Evolutionary conservation across 2,329 filamentous ascomycete genomes (phyloP).

Genomic region (Trichoderma sp.): DNA sequence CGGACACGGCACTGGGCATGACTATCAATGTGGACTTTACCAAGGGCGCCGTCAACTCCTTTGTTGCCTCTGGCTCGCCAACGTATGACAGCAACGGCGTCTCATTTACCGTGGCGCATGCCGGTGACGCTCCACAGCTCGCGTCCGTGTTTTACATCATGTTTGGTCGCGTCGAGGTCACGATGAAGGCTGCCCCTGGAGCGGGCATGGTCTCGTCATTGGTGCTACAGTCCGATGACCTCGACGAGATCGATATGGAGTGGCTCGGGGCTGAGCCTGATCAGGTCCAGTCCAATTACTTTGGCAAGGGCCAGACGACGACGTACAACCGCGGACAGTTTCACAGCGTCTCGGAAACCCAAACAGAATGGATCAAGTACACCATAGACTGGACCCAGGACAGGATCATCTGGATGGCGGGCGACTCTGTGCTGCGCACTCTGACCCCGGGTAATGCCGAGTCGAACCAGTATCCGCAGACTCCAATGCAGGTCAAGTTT

Average conservation of each 20-base stretch:
- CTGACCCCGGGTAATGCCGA: slow-evolving; percentile 71
- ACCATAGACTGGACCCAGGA: slow-evolving; percentile 87
- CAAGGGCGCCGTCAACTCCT: slow-evolving; percentile 75
- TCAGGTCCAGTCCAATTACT: slow-evolving; percentile 96
- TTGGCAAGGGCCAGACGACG: slow-evolving; percentile 85
- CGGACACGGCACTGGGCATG: slow-evolving; percentile 79
- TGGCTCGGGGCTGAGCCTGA: slow-evolving; percentile 79
- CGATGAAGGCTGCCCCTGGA: slow-evolving; percentile 83
- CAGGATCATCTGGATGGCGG: slow-evolving; percentile 85
- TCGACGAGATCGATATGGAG: slow-evolving; percentile 97
- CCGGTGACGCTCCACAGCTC: slow-evolving; percentile 84
- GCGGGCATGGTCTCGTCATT: slow-evolving; percentile 91
- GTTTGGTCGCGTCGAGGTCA: slow-evolving; percentile 90
- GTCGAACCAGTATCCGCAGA: slow-evolving; percentile 82
- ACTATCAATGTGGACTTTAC: slow-evolving; percentile 85
- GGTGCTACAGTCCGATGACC: slow-evolving; percentile 84
- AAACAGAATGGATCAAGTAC: slow-evolving; percentile 80
- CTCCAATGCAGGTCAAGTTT: slow-evolving; percentile 92
- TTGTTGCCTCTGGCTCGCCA: slow-evolving; percentile 68
- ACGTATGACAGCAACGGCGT: slow-evolving; percentile 77
- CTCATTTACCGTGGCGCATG: slow-evolving; percentile 74
- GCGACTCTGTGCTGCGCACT: slow-evolving; percentile 74
- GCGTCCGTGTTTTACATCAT: slow-evolving; percentile 97
- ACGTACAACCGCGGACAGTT: slow-evolving; percentile 87
- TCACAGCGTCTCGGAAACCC: slow-evolving; percentile 68